Evolutionary conservation across 139 green algal species (phyloP).

Genomic region (Pseudopediastrum boryanum): DNA sequence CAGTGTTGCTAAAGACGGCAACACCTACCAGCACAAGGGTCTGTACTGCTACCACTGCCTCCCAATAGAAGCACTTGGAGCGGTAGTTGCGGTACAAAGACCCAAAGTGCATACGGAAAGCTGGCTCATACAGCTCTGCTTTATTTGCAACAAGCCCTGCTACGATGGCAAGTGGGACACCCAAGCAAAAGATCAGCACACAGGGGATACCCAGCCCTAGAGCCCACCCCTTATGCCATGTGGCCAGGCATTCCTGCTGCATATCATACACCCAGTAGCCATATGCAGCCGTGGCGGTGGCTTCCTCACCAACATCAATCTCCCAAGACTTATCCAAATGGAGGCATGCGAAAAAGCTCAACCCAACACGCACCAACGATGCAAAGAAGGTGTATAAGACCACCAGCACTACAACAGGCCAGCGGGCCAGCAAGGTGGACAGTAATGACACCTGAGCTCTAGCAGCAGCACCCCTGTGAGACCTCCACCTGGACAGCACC

Average conservation of each 20-base stretch:
- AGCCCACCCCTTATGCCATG: not conserved
- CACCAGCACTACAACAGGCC: not conserved
- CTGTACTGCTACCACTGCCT: slow-evolving; percentile 2
- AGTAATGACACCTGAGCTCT: not conserved
- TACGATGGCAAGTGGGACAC: not conserved
- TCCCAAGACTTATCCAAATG: not conserved
- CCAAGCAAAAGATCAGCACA: not conserved
- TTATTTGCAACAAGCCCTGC: not conserved
- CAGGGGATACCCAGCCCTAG: not conserved
- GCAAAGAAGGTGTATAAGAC: not conserved
- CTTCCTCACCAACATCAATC: not conserved
- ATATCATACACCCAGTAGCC: not conserved
- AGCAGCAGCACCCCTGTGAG: too few species aligned
- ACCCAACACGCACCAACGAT: not conserved
- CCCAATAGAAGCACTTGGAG: not conserved
- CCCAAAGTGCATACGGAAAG: slow-evolving; percentile 9
- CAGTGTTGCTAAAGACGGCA: not conserved
- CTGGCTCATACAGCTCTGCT: not conserved
- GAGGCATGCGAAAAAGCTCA: slow-evolving; percentile 1
- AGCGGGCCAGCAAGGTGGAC: too few species aligned
- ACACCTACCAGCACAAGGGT: slow-evolving; percentile 9
- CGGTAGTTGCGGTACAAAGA: slow-evolving; percentile 10
- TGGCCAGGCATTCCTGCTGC: not conserved
- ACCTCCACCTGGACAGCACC: not conserved
- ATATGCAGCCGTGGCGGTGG: not conserved